Conservation (phyloP, 2,329 filamentous ascomycete genomes). For the Fusarium globosum region DNA sequence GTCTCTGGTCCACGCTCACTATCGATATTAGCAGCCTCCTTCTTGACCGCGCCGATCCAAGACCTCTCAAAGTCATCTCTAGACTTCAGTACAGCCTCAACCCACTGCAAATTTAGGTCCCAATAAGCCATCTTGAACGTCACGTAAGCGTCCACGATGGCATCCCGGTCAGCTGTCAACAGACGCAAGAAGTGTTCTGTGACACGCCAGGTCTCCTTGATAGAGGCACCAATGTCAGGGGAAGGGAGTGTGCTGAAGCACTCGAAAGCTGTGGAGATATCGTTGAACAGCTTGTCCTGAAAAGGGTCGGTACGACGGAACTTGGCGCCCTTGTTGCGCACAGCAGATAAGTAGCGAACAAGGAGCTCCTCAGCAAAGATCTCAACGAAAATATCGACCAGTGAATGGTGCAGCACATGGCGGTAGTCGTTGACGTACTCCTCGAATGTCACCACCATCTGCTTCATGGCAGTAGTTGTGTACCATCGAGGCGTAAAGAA, state of each 20-base stretch:
- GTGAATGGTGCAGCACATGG: slow-evolving; percentile 83
- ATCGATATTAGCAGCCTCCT: slow-evolving; percentile 84
- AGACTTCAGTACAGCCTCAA: slow-evolving; percentile 87
- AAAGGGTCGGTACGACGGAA: slow-evolving; percentile 90
- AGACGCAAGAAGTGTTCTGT: slow-evolving; percentile 86
- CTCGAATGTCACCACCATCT: slow-evolving; percentile 93
- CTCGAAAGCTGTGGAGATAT: slow-evolving; percentile 88
- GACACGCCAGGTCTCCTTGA: slow-evolving; percentile 93
- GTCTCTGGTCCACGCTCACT: slow-evolving; percentile 87
- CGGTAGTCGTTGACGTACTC: slow-evolving; percentile 94
- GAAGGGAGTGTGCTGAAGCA: slow-evolving; percentile 83
- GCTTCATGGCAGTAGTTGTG: slow-evolving; percentile 84
- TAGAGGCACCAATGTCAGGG: slow-evolving; percentile 73
- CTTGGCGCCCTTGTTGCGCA: slow-evolving; percentile 90
- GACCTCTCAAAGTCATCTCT: slow-evolving; percentile 94
- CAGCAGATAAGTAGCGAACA: slow-evolving; percentile 81
- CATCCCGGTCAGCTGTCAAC: slow-evolving; percentile 79
- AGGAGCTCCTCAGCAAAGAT: slow-evolving; percentile 94
- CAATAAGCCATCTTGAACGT: slow-evolving; percentile 88
- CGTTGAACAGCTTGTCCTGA: slow-evolving; percentile 92
- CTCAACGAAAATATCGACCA: slow-evolving; percentile 92
- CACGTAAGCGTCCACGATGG: slow-evolving; percentile 81
- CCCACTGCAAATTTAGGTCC: slow-evolving; percentile 95
- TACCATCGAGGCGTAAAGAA: slow-evolving; percentile 97
- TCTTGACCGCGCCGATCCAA: slow-evolving; percentile 90